Evolutionary conservation across 768 basidiomycete genomes (phyloP).

Genomic region (Coprinopsis cinerea): DNA sequence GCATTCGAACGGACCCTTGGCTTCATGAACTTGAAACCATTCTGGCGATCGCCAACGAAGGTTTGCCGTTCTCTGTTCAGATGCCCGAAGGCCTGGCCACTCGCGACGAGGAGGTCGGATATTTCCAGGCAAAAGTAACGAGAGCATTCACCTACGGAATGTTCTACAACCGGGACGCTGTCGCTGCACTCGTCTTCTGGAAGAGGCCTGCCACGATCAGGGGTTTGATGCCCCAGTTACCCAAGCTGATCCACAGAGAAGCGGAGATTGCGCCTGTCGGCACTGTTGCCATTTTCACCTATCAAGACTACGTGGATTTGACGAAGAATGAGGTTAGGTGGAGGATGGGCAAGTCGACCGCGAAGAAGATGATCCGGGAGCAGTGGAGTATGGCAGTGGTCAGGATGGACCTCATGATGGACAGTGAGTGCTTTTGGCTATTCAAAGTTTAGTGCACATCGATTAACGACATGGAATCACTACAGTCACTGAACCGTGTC

Average conservation of each 20-base stretch:
- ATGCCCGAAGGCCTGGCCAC: constrained; percentile 15
- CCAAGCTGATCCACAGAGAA: background rate
- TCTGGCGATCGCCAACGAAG: constrained; percentile 15
- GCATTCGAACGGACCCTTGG: constrained; percentile 23
- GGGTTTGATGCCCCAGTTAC: background rate
- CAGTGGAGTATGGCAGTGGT: constrained; percentile 10
- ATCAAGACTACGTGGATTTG: constrained; percentile 3
- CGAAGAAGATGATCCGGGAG: constrained; percentile 8
- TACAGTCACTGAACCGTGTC: too few relatives aligned
- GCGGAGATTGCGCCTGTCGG: background rate
- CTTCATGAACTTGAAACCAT: constrained; percentile 22
- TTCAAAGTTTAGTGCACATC: too few relatives aligned
- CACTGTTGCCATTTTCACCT: background rate
- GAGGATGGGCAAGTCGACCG: constrained; percentile 10
- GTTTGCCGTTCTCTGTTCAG: constrained; percentile 19
- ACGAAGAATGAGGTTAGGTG: constrained; percentile 4
- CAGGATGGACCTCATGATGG: constrained; percentile 10
- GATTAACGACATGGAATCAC: too few relatives aligned
- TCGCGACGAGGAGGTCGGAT: constrained; percentile 17
- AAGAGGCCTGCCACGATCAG: background rate
- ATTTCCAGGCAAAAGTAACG: constrained; percentile 17
- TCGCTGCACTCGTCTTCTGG: constrained; percentile 15
- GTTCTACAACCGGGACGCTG: constrained; percentile 15
- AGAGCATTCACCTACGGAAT: constrained; percentile 13
- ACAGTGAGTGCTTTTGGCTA: too few relatives aligned